Percentiles rank a stretch among this genome's conserved stretches.
phyloP scores from a whole-genome alignment of 1,284 basidiomycete genomes.

The Pulveroboletus sp. region DNA sequence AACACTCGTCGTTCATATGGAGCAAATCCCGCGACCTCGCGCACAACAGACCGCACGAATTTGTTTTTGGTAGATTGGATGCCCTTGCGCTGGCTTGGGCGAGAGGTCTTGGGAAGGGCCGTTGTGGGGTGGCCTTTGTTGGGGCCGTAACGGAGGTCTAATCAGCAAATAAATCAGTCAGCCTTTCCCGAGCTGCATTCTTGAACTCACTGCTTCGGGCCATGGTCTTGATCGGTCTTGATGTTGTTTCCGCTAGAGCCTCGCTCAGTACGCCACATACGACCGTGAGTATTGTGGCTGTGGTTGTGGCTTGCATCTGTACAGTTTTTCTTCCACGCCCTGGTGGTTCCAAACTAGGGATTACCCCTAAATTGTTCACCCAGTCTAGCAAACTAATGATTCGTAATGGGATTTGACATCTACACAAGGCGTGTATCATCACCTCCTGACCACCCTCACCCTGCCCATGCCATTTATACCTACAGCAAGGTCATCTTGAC shows the following conservation, averaged over 20 bases:
- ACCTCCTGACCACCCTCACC: slow-evolving; percentile 52
- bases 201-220: slow-evolving; percentile 64
- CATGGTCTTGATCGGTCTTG: slow-evolving; percentile 68
- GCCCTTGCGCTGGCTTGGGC: slow-evolving; percentile 94
- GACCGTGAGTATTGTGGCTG: slow-evolving; percentile 31
- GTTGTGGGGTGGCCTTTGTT: slow-evolving; percentile 96
- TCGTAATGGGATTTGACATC: slow-evolving; percentile 11
- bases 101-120: slow-evolving; percentile 73
- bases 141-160: slow-evolving; percentile 88
- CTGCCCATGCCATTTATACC: slow-evolving; percentile 38
- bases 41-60: slow-evolving; percentile 88
- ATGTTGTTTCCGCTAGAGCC: slow-evolving; percentile 41
- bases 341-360: slow-evolving; percentile 10
- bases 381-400: slow-evolving; percentile 15
- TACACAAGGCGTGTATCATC: slow-evolving; percentile 12
- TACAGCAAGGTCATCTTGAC: slow-evolving; percentile 33
- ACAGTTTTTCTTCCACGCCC: slow-evolving; percentile 40
- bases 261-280: slow-evolving; percentile 17
- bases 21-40: slow-evolving; percentile 97
- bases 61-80: slow-evolving; percentile 81
- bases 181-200: neutral
- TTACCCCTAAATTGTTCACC: slow-evolving; percentile 17
- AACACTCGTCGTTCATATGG: slow-evolving; percentile 98
- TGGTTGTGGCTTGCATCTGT: slow-evolving; percentile 42
- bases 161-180: slow-evolving; percentile 9